Conservation (phyloP, 2,329 filamentous ascomycete genomes). For the Penicillium hordei region DNA sequence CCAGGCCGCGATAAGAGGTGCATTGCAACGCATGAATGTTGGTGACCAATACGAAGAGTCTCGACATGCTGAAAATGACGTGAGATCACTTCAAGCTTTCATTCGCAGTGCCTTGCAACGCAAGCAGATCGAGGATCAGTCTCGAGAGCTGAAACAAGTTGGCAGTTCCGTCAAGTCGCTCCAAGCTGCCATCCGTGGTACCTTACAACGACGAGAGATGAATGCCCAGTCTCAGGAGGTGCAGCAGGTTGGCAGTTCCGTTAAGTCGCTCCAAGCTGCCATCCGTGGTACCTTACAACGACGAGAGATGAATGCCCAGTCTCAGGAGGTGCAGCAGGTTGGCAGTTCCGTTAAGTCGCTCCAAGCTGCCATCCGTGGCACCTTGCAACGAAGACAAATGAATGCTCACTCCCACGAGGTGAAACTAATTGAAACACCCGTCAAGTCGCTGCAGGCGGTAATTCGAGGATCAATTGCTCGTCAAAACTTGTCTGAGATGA, state of each 20-base stretch:
- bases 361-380: conserved; percentile 66
- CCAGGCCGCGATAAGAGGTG: conserved; percentile 57
- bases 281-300: conserved; percentile 67
- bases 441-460: conserved; percentile 55
- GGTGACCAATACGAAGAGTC: conserved; percentile 39
- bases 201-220: conserved; percentile 57
- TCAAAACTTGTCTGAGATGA: conserved; percentile 27
- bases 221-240: conserved; percentile 28
- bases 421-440: conserved; percentile 42
- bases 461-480: conserved; percentile 58
- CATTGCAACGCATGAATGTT: conserved; percentile 43
- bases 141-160: conserved; percentile 45
- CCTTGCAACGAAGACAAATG: conserved; percentile 57
- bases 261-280: conserved; percentile 57
- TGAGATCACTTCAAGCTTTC: conserved; percentile 64
- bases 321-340: conserved; percentile 46
- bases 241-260: conserved; percentile 52
- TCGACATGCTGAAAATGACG: conserved; percentile 51
- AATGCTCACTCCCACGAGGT: conserved; percentile 29
- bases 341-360: conserved; percentile 50
- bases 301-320: conserved; percentile 33
- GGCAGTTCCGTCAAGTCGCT: conserved; percentile 50
- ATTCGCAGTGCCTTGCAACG: conserved; percentile 67
- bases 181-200: conserved; percentile 66
- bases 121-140: conserved; percentile 37